Conservation (phyloP, 768 basidiomycete genomes). For the Pleurotus pulmonarius region DNA sequence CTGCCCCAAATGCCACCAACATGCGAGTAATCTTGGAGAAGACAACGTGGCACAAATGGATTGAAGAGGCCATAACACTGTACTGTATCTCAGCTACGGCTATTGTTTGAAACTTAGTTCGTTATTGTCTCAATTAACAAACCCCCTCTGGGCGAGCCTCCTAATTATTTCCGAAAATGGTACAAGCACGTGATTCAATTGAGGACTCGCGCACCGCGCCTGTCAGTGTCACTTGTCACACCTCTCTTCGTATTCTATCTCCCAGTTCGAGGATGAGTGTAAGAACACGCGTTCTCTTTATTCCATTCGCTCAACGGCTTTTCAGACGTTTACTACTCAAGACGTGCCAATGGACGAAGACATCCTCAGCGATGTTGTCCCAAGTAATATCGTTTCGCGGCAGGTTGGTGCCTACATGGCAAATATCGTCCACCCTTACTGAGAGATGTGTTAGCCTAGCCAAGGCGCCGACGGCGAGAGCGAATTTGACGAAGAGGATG, state of each 20-base stretch:
- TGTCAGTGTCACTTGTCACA: background rate
- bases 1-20: too few species aligned
- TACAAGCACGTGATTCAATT: too few species aligned
- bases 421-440: conserved; percentile 7
- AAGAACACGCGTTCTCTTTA: background rate
- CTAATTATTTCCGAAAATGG: too few species aligned
- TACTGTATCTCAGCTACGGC: too few species aligned
- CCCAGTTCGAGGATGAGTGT: conserved; percentile 1
- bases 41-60: too few species aligned
- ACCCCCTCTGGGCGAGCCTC: too few species aligned
- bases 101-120: too few species aligned
- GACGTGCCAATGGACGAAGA: conserved; percentile 55
- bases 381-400: conserved; percentile 87
- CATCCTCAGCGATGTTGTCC: conserved; percentile 86
- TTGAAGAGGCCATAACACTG: too few species aligned
- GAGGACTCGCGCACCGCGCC: background rate
- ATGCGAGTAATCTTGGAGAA: too few species aligned
- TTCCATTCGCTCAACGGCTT: background rate
- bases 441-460: conserved; percentile 38
- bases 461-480: conserved; percentile 74
- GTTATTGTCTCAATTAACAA: too few species aligned
- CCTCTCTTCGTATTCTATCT: background rate
- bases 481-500: conserved; percentile 59
- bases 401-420: conserved; percentile 45
- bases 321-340: conserved; percentile 1